Percentiles rank a stretch among this genome's conserved stretches.
Evolutionary conservation across 2,329 filamentous ascomycete genomes (phyloP).

Genomic region (Trichoderma endophyticum): DNA sequence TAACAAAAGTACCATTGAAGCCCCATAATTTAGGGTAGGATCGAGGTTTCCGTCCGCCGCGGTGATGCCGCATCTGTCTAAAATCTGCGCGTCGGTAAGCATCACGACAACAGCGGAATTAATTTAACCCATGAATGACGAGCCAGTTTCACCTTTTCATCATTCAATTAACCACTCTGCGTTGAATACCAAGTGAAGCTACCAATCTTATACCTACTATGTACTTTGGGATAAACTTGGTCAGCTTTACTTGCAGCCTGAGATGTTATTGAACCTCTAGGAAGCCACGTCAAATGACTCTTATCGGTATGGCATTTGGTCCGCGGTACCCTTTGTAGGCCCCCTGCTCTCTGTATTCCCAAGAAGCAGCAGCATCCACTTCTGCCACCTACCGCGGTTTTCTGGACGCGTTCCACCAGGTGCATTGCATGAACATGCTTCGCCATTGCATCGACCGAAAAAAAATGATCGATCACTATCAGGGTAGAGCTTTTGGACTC

Average conservation of each 20-base stretch:
- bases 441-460: not conserved
- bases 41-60: not conserved
- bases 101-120: not conserved
- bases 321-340: not conserved
- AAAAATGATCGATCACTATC: not conserved
- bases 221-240: not conserved
- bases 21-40: not conserved
- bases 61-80: not conserved
- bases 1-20: not conserved
- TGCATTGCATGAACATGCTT: not conserved
- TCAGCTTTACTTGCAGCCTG: not conserved
- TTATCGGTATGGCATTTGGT: not conserved
- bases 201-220: not conserved
- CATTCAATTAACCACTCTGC: not conserved
- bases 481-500: not conserved
- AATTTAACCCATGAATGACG: not conserved
- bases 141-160: not conserved
- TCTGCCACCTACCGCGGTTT: not conserved
- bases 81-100: not conserved
- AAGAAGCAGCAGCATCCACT: not conserved
- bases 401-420: not conserved
- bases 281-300: not conserved
- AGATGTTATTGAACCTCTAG: not conserved
- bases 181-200: not conserved
- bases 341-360: not conserved